phyloP scores from a whole-genome alignment of 2,329 filamentous ascomycete genomes.

The Nothophaeocryptopus gaeumannii region DNA sequence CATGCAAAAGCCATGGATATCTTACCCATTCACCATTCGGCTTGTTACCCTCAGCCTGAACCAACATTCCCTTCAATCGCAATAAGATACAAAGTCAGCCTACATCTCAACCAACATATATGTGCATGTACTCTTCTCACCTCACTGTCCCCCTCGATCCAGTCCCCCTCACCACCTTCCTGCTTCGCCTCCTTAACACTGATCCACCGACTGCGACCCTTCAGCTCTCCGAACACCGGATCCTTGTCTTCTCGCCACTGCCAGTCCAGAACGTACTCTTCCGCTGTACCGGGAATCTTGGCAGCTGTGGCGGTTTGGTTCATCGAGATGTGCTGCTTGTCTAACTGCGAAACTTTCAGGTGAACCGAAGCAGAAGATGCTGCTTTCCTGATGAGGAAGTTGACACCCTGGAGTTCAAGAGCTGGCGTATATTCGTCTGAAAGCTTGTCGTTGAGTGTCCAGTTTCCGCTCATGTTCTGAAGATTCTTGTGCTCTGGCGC shows the following conservation, averaged over 20 bases:
- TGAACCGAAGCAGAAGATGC: not conserved
- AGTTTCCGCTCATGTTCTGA: not conserved
- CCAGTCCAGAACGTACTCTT: not conserved
- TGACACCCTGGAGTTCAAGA: slow-evolving; percentile 1
- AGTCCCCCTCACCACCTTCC: not conserved
- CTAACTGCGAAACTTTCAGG: not conserved
- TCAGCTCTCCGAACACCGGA: not conserved
- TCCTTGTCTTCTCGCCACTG: not conserved
- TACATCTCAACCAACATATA: too few relatives aligned
- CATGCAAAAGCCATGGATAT: too few relatives aligned
- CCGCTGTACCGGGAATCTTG: not conserved
- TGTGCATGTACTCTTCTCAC: too few relatives aligned
- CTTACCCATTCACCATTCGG: not conserved
- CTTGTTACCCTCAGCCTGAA: slow-evolving; percentile 1
- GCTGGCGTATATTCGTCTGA: not conserved
- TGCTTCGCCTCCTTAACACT: not conserved
- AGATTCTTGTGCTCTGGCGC: not conserved
- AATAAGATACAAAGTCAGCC: too few relatives aligned
- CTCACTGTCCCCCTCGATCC: not conserved
- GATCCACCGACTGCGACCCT: not conserved
- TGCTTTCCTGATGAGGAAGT: not conserved
- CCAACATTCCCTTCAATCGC: not conserved
- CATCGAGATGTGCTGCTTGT: not conserved
- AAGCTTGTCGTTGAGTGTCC: not conserved
- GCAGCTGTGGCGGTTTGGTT: not conserved